Percentiles rank a stretch among this genome's conserved stretches.
Conservation (phyloP, 768 basidiomycete species). For the Boletus pseudopeckii region DNA sequence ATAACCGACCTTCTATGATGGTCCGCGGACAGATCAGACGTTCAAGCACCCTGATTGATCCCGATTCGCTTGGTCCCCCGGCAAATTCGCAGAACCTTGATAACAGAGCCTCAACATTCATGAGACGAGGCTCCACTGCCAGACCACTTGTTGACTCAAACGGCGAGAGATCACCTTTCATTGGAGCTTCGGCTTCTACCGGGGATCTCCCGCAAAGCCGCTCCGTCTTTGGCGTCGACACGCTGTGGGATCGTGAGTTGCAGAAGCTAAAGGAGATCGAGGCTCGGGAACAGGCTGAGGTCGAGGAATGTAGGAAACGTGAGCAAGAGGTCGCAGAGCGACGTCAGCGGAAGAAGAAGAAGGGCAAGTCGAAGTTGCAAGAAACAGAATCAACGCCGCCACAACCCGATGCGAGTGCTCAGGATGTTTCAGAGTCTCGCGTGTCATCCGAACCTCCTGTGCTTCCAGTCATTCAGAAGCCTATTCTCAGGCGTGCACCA, state of each 20-base stretch:
- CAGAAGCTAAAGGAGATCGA: constrained; percentile 76
- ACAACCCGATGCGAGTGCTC: constrained; percentile 34
- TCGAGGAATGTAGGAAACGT: constrained; percentile 45
- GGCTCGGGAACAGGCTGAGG: constrained; percentile 57
- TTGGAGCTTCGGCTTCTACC: constrained; percentile 32
- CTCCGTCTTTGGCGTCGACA: constrained; percentile 93
- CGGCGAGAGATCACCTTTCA: constrained; percentile 31
- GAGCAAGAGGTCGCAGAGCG: constrained; percentile 46
- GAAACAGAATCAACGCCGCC: constrained; percentile 33
- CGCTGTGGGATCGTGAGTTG: constrained; percentile 89
- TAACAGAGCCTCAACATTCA: constrained; percentile 41
- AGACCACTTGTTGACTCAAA: constrained; percentile 69
- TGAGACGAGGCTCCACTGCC: constrained; percentile 51
- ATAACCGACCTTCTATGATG: constrained; percentile 93
- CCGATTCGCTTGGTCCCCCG: constrained; percentile 50
- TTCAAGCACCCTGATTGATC: constrained; percentile 72
- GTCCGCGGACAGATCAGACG: constrained; percentile 54
- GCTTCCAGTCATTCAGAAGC: constrained; percentile 36
- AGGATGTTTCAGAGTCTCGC: constrained; percentile 20
- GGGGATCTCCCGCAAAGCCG: constrained; percentile 43
- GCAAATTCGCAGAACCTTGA: constrained; percentile 45
- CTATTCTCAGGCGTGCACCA: constrained; percentile 30
- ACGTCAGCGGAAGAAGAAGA: constrained; percentile 36
- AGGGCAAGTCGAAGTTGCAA: constrained; percentile 45
- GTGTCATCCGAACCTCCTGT: constrained; percentile 26